Base-by-base conservation (phyloP, 176 grass and related monocot genomes). In the Panicum miliaceum region DNA sequence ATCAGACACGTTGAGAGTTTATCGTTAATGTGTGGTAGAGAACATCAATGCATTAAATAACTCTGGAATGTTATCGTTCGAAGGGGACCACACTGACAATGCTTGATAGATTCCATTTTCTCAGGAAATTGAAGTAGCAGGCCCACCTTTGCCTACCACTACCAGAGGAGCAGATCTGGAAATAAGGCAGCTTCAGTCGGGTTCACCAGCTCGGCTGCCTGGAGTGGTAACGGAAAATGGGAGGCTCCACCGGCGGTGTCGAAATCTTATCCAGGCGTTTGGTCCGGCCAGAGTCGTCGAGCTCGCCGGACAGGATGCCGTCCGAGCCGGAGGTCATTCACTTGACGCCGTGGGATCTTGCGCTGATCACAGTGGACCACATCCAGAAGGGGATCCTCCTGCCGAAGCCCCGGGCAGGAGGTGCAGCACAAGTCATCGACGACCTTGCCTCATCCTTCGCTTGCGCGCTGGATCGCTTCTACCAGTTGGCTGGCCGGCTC, bases 401-500 rank as follows among this genome's bases (percentile, higher is more conserved):
- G 14, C 71, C 71, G 32, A 65, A 29, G 45, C 59, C 58, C 1
- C 8, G 0, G 0, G 0, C 57, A 11, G 32, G 7, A 1, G 45
- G n/a, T 3, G n/a, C 7, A 0, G n/a, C 7, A 0, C 43, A 26
- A 0, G 8, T 81, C 81, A 26, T 81, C 22, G 26, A 74, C 16
- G 22, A 23, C 16, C 45, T 87, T 8, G 66, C 35, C 0, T 45
- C 70, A 2, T 85, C 84, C 68, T 84, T 90, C 0, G 50, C 85
- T 4, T 52, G 20, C 25, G 29, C 57, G 0, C 84, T 93, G 20
- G 65, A 13, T 12, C 46, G 37, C 12, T 90, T 87, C 71, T 93
- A 84, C 71, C 81, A 77, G n/a, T 73, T 90, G 2, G 75, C 84
- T 0, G 88, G 84, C 52, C 78, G 73, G 16, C 29, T 83, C 18